These are phyloP conservation scores for Dioscorea cayenensis DNA, from an alignment of 116 monocot species.

Conservation along the genomic window DNA sequence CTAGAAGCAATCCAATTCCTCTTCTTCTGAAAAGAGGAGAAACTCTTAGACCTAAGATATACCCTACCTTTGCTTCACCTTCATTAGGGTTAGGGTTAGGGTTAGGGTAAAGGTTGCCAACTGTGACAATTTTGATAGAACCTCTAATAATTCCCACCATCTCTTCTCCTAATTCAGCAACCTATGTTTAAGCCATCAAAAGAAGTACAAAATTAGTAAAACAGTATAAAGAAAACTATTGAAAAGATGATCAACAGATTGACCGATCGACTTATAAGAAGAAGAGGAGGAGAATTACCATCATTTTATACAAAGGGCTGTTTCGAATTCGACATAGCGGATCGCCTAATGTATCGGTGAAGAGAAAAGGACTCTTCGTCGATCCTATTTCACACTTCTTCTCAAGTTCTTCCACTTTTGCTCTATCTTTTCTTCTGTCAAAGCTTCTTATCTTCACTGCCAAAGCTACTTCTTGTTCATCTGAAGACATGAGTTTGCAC, in stretches of 20 bases:
- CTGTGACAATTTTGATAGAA: constrained; percentile 5
- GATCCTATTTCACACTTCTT: background rate
- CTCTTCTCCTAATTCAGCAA: constrained; percentile 7
- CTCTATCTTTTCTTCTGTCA: constrained; percentile 6
- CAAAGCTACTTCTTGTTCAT: background rate
- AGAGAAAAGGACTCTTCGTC: background rate
- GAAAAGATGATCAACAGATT: background rate
- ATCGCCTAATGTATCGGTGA: constrained; percentile 8
- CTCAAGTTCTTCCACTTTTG: constrained; percentile 8
- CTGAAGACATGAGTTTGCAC: background rate
- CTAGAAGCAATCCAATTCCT: constrained; percentile 24
- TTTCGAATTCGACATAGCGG: constrained; percentile 11
- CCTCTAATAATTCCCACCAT: constrained; percentile 9
- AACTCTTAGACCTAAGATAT: constrained; percentile 11
- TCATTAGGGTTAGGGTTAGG: background rate
- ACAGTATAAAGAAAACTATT: background rate
- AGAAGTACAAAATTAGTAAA: too few relatives aligned
- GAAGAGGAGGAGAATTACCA: constrained; percentile 1
- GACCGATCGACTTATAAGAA: background rate
- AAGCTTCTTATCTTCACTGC: background rate
- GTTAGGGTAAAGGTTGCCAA: background rate
- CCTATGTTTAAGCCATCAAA: background rate
- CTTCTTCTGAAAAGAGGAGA: constrained; percentile 15
- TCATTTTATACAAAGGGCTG: constrained; percentile 8
- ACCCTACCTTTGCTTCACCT: constrained; percentile 2